Evolutionary conservation across 495 filamentous ascomycete genomes (phyloP).

Genomic region (Trichoderma gamsii): DNA sequence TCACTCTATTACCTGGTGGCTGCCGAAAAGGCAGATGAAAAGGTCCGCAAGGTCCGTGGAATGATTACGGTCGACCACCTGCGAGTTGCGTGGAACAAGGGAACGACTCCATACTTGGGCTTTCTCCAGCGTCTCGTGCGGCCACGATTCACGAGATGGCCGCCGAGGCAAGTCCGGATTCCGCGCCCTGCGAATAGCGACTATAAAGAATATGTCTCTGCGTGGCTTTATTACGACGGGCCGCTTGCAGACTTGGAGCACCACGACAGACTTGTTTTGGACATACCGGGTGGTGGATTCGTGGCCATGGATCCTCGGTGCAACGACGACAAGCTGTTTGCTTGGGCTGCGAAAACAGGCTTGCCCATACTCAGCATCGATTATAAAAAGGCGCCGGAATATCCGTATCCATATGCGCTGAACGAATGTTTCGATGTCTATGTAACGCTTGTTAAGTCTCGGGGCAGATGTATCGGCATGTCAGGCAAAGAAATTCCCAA

Average conservation of each 20-base stretch:
- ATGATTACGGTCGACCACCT: conserved; percentile 86
- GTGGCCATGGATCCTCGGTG: conserved; percentile 90
- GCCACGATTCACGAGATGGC: conserved; percentile 71
- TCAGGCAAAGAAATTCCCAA: conserved; percentile 65
- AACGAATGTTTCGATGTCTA: conserved; percentile 98
- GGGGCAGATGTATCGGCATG: conserved; percentile 75
- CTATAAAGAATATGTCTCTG: conserved; percentile 76
- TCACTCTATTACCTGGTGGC: conserved; percentile 84
- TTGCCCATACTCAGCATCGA: conserved; percentile 84
- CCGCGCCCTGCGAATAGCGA: conserved; percentile 68
- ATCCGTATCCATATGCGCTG: conserved; percentile 88
- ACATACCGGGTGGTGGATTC: conserved; percentile 91
- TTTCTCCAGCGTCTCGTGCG: conserved; percentile 63
- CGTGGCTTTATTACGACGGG: conserved; percentile 93
- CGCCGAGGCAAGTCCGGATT: conserved; percentile 75
- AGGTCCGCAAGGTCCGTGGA: conserved; percentile 84
- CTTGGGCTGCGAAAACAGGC: conserved; percentile 80
- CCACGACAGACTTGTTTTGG: conserved; percentile 76
- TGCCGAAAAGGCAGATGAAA: conserved; percentile 92
- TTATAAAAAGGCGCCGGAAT: conserved; percentile 91
- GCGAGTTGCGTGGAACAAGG: conserved; percentile 92
- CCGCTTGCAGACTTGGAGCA: conserved; percentile 66
- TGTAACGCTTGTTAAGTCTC: conserved; percentile 65
- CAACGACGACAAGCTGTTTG: conserved; percentile 85
- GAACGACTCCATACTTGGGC: conserved; percentile 72